These are phyloP conservation scores for Chloranthus sessilifolius DNA, from an alignment of 164 flowering plant genomes.

Conservation along the genomic window DNA sequence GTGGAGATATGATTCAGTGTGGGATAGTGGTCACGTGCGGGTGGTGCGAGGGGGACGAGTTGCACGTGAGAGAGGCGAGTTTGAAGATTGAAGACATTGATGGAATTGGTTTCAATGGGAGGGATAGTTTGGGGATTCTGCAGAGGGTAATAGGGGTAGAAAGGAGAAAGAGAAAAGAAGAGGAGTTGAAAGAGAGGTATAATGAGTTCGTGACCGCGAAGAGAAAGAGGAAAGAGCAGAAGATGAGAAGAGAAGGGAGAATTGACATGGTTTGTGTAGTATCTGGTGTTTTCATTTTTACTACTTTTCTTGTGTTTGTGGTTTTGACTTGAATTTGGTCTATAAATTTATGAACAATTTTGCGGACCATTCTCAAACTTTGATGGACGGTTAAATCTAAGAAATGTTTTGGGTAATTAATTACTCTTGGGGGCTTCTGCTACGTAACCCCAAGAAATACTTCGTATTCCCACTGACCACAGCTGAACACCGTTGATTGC, in stretches of 20 bases:
- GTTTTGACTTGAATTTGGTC: too few species aligned
- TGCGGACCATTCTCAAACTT: too few species aligned
- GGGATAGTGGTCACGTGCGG: slow-evolving; percentile 38
- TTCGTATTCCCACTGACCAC: too few species aligned
- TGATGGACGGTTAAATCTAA: too few species aligned
- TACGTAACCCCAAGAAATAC: too few species aligned
- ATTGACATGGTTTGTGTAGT: slow-evolving; percentile 29
- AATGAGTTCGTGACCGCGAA: slow-evolving; percentile 31
- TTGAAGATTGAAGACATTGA: slow-evolving; percentile 72
- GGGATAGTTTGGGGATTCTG: slow-evolving; percentile 47
- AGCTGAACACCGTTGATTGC: too few species aligned
- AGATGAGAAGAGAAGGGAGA: slow-evolving; percentile 27
- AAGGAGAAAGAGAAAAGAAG: slow-evolving; percentile 21
- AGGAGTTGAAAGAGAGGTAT: slow-evolving; percentile 27
- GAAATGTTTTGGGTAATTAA: too few species aligned
- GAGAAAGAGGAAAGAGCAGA: slow-evolving; percentile 26
- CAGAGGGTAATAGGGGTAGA: slow-evolving; percentile 26
- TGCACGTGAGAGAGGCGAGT: slow-evolving; percentile 59
- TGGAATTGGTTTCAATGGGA: slow-evolving; percentile 48
- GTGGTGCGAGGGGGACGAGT: slow-evolving; percentile 31
- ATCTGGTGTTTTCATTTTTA: slow-evolving; percentile 19
- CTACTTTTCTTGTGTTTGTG: slow-evolving; percentile 19
- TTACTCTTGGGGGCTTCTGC: too few species aligned
- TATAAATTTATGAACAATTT: too few species aligned
- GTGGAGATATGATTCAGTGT: slow-evolving; percentile 30